Base-by-base conservation (phyloP, 148 eudicot genomes). In the Suaeda aralocaspica region DNA sequence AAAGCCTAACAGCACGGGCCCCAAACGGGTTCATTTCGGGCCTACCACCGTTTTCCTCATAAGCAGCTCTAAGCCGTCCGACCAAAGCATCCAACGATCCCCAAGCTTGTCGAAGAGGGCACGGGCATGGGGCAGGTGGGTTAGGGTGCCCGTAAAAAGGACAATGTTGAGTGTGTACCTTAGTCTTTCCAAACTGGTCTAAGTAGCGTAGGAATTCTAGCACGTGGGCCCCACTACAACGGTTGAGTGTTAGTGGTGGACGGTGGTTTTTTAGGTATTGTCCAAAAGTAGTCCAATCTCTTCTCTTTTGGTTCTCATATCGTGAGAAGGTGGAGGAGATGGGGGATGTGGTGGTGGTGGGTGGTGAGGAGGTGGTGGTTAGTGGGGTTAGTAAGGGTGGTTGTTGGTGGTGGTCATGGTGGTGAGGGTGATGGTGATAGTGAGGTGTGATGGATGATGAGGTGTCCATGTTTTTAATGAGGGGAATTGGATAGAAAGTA, bases 31-130 rank as follows among this genome's bases (percentile, higher is more conserved):
- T 85, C 0, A 59, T 64, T 41, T 85, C 89, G 6, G 89, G 78
- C 41, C 70, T 69, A 2, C 89, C 89, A 0, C 89, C 89, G 39
- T 78, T 82, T 55, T 85, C 89, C 69, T 85, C 89, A 34, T 31
- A 82, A 39, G 89, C 89, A 0, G 89, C 89, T 5, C 89, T 48
- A 10, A 85, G 81, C n/a, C 89, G 86, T 15, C 89, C 89, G 52
- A 85, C 63, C 41, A 85, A 71, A 8, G 89, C 89, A 21, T 85
- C 89, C 8, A 85, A 82, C 18, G 84, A 80, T 21, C 89, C 89
- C 89, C 89, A 85, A 0, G 89, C 89, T 41, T 85, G 89, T 0
- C 86, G 72, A 21, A 85, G 81, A 6, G 89, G 89, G 69, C 89
- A 85, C 2, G 86, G 83, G 62, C 89, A 85, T 2, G 89, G 86